These are phyloP conservation scores for Baorangia bicolor DNA, from an alignment of 768 basidiomycete genomes.

Conservation along the genomic window DNA sequence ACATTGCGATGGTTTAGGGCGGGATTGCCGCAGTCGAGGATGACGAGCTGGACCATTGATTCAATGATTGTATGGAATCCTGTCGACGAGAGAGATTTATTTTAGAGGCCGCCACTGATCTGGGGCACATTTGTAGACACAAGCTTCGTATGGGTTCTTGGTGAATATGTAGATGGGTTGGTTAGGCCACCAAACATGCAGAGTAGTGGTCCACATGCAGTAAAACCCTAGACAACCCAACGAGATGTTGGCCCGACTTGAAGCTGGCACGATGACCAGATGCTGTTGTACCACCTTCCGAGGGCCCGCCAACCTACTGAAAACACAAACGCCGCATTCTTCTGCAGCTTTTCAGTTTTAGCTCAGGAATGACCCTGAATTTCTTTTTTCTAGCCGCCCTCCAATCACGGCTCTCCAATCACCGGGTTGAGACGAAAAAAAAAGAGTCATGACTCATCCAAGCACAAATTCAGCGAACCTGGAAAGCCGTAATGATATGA, in stretches of 20 bases:
- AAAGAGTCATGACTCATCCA: neutral
- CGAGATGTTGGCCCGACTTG: neutral
- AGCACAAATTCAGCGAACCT: neutral
- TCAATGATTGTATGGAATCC: neutral
- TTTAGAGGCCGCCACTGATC: neutral
- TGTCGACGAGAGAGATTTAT: neutral
- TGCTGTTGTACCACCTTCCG: neutral
- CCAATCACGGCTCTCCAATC: too few relatives aligned
- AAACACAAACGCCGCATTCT: too few relatives aligned
- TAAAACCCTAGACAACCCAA: constrained; percentile 3
- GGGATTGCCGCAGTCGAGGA: constrained; percentile 1
- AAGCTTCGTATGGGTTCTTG: neutral
- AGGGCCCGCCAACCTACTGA: too few relatives aligned
- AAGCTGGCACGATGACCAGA: neutral
- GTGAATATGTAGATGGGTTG: neutral
- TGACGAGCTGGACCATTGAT: too few relatives aligned
- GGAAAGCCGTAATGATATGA: neutral
- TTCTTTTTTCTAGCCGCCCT: too few relatives aligned
- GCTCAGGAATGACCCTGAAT: too few relatives aligned
- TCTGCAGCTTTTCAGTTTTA: too few relatives aligned
- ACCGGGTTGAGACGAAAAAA: neutral
- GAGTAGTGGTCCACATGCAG: neutral
- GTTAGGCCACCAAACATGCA: neutral
- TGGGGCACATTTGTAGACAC: neutral
- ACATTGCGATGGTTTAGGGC: neutral